Conservation (phyloP, 2,329 filamentous ascomycete species). For the Torrubiella hemipterigena region DNA sequence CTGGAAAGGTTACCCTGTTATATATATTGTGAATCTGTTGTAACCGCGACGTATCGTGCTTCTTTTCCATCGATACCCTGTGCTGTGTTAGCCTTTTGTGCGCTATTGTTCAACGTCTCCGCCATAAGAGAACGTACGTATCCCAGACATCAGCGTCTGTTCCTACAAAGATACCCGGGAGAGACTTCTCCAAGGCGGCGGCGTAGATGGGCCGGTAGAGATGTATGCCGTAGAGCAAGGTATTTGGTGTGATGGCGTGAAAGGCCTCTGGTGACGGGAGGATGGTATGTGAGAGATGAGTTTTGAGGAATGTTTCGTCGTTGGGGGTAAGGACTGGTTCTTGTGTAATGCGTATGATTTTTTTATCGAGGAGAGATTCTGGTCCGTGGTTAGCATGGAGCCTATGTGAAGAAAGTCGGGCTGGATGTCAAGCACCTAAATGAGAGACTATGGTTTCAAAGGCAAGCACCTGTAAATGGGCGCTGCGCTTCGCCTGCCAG, state of each 20-base stretch:
- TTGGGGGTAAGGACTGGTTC: constrained; percentile 38
- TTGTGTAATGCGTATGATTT: constrained; percentile 37
- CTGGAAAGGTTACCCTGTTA: constrained; percentile 21
- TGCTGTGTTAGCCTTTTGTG: constrained; percentile 7
- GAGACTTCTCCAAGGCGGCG: constrained; percentile 28
- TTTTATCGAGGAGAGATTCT: background rate
- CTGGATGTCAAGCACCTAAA: constrained; percentile 22
- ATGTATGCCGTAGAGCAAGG: constrained; percentile 52
- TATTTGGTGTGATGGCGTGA: constrained; percentile 29
- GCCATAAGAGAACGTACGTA: constrained; percentile 20
- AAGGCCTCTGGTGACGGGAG: constrained; percentile 42
- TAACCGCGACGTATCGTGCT: constrained; percentile 17
- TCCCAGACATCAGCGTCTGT: constrained; percentile 41
- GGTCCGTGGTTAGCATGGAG: background rate
- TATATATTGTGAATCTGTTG: constrained; percentile 19
- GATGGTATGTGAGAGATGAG: constrained; percentile 38
- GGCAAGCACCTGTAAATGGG: constrained; percentile 40
- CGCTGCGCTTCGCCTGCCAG: constrained; percentile 30
- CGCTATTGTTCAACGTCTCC: constrained; percentile 3
- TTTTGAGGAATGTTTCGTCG: constrained; percentile 40
- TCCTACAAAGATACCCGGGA: constrained; percentile 46
- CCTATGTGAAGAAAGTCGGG: background rate
- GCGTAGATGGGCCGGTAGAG: constrained; percentile 43
- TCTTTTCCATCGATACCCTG: constrained; percentile 2
- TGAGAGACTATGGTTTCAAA: constrained; percentile 35